phyloP scores from a whole-genome alignment of 2,329 filamentous ascomycete genomes.

The Neodidymelliopsis sp. region DNA sequence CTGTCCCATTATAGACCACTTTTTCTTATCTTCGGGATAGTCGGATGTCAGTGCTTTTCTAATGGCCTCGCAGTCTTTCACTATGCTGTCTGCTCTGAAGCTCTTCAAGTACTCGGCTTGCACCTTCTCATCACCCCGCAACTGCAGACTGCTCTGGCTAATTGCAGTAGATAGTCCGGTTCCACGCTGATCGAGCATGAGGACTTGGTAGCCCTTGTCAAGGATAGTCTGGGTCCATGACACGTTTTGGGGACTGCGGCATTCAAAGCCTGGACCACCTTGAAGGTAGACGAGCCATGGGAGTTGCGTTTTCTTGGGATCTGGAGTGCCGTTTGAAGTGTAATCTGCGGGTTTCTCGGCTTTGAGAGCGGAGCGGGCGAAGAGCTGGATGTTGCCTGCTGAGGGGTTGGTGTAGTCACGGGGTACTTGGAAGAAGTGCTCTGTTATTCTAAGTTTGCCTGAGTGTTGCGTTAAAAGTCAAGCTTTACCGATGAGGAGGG shows the following conservation, averaged over 20 bases:
- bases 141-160: constrained; percentile 72
- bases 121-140: constrained; percentile 66
- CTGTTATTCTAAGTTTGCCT: constrained; percentile 79
- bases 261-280: constrained; percentile 85
- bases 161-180: constrained; percentile 86
- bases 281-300: constrained; percentile 77
- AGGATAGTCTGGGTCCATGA: constrained; percentile 75
- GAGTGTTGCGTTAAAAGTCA: too few relatives aligned
- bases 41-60: constrained; percentile 75
- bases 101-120: constrained; percentile 83
- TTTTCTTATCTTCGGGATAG: constrained; percentile 72
- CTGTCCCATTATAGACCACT: constrained; percentile 89
- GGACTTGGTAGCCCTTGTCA: constrained; percentile 79
- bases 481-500: not conserved
- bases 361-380: constrained; percentile 76
- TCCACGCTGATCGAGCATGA: constrained; percentile 90
- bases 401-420: constrained; percentile 74
- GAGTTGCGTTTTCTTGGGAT: constrained; percentile 56
- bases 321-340: constrained; percentile 57
- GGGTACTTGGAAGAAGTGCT: constrained; percentile 87
- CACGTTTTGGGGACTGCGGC: constrained; percentile 75
- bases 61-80: constrained; percentile 87
- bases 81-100: constrained; percentile 90
- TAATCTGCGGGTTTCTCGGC: constrained; percentile 67
- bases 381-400: constrained; percentile 72